phyloP scores from a whole-genome alignment of 2,329 filamentous ascomycete genomes.

The Zymoseptoria ardabiliae region DNA sequence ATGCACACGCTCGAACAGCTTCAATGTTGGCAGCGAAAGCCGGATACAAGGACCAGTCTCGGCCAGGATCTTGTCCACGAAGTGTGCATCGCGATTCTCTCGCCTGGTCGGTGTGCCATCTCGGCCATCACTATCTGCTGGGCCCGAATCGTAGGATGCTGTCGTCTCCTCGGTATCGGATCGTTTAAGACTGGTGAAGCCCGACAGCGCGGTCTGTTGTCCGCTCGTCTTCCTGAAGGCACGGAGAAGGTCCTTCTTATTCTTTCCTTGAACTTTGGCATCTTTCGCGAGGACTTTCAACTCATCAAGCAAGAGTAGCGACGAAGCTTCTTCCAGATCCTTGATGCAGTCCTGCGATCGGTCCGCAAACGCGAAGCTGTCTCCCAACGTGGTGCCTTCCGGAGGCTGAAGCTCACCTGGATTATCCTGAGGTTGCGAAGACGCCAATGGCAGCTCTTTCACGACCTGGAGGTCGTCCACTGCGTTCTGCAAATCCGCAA shows the following conservation, averaged over 20 bases:
- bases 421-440: slow-evolving; percentile 31
- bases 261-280: slow-evolving; percentile 78
- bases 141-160: slow-evolving; percentile 37
- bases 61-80: slow-evolving; percentile 66
- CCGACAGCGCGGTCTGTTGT: slow-evolving; percentile 63
- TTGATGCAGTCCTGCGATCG: slow-evolving; percentile 64
- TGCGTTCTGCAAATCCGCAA: slow-evolving; percentile 63
- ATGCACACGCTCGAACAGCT: slow-evolving; percentile 88
- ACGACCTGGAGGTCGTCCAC: slow-evolving; percentile 56
- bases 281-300: slow-evolving; percentile 78
- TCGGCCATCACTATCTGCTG: slow-evolving; percentile 23
- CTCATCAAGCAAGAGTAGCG: slow-evolving; percentile 78
- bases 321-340: slow-evolving; percentile 74
- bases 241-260: slow-evolving; percentile 70
- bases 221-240: slow-evolving; percentile 68
- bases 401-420: slow-evolving; percentile 45
- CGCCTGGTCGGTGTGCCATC: slow-evolving; percentile 35
- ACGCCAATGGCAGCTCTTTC: slow-evolving; percentile 48
- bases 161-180: slow-evolving; percentile 53
- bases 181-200: slow-evolving; percentile 59
- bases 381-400: slow-evolving; percentile 43
- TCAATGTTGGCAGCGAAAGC: slow-evolving; percentile 63
- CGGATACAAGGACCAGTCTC: slow-evolving; percentile 78
- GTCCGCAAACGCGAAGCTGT: slow-evolving; percentile 72
- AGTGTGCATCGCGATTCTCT: slow-evolving; percentile 65